These are phyloP conservation scores for Luffa aegyptiaca DNA, from an alignment of 306 rosid genomes.

Conservation along the genomic window DNA sequence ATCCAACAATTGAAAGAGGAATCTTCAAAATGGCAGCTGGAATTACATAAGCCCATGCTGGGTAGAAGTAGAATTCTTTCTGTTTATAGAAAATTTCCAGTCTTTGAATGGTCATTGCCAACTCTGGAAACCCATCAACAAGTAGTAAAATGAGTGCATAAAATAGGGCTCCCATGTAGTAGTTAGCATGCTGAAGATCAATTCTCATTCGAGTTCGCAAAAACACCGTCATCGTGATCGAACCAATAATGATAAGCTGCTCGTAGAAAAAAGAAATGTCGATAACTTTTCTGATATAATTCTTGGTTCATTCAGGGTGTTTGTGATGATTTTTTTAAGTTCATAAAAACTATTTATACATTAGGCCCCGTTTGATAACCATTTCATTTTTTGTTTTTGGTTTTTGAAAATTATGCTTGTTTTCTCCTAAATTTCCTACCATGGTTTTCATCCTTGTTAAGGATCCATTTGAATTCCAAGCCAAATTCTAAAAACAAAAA, in stretches of 20 bases:
- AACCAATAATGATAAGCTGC: constrained; percentile 27
- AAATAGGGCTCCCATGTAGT: constrained; percentile 34
- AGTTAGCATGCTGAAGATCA: constrained; percentile 22
- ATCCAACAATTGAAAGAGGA: constrained; percentile 28
- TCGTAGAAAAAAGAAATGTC: background rate
- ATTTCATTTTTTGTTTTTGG: no score
- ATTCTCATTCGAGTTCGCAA: constrained; percentile 24
- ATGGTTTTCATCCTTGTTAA: no score
- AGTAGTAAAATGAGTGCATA: constrained; percentile 20
- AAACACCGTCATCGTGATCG: constrained; percentile 38
- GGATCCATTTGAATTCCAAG: no score
- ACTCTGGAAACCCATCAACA: constrained; percentile 31
- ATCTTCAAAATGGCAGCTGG: constrained; percentile 34
- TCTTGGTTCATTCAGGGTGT: no score
- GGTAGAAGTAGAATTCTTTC: constrained; percentile 25
- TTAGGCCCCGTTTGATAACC: no score
- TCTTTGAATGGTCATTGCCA: constrained; percentile 31
- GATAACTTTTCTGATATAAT: no score
- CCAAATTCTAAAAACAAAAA: no score
- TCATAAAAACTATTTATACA: no score
- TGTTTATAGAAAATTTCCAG: constrained; percentile 38
- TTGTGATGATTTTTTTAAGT: no score
- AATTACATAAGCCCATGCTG: constrained; percentile 46
- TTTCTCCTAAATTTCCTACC: no score
- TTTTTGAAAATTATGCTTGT: no score